These are phyloP conservation scores for Cryptosporidium andersoni DNA, from an alignment of 169 alveolate species.

Conservation along the genomic window DNA sequence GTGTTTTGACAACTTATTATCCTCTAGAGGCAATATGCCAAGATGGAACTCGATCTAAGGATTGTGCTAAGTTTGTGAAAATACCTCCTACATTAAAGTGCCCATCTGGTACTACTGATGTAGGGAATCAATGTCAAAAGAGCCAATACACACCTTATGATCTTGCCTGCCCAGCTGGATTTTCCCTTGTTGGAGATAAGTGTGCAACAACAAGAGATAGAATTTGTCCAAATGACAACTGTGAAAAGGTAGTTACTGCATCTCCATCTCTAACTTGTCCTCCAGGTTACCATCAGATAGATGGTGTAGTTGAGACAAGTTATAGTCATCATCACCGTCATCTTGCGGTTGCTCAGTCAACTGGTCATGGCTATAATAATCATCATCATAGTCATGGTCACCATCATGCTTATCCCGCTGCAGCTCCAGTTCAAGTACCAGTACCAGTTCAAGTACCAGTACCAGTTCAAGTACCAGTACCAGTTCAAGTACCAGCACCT, in stretches of 20 bases:
- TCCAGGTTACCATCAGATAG: slow-evolving; percentile 66
- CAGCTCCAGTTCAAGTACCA: not conserved
- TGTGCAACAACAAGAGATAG: slow-evolving; percentile 63
- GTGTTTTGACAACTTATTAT: slow-evolving; percentile 59
- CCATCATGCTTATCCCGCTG: not conserved
- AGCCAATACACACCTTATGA: slow-evolving; percentile 65
- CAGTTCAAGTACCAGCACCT: slow-evolving; percentile 6
- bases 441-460: slow-evolving; percentile 14
- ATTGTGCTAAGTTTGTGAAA: slow-evolving; percentile 67
- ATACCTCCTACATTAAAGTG: slow-evolving; percentile 63
- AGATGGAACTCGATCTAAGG: slow-evolving; percentile 71
- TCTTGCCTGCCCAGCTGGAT: slow-evolving; percentile 71
- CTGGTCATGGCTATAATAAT: slow-evolving; percentile 50
- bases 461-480: slow-evolving; percentile 12
- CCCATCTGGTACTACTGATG: slow-evolving; percentile 67
- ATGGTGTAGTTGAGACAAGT: slow-evolving; percentile 6
- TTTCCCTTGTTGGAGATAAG: slow-evolving; percentile 61
- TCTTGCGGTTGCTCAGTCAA: slow-evolving; percentile 52
- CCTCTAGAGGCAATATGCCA: slow-evolving; percentile 70
- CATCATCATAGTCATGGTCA: slow-evolving; percentile 24
- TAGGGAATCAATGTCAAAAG: slow-evolving; percentile 65
- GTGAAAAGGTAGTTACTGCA: slow-evolving; percentile 63
- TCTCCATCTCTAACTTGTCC: slow-evolving; percentile 62
- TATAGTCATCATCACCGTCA: slow-evolving; percentile 28
- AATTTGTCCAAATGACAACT: slow-evolving; percentile 65